phyloP scores from a whole-genome alignment of 495 filamentous ascomycete genomes.

The Tuber magnatum region DNA sequence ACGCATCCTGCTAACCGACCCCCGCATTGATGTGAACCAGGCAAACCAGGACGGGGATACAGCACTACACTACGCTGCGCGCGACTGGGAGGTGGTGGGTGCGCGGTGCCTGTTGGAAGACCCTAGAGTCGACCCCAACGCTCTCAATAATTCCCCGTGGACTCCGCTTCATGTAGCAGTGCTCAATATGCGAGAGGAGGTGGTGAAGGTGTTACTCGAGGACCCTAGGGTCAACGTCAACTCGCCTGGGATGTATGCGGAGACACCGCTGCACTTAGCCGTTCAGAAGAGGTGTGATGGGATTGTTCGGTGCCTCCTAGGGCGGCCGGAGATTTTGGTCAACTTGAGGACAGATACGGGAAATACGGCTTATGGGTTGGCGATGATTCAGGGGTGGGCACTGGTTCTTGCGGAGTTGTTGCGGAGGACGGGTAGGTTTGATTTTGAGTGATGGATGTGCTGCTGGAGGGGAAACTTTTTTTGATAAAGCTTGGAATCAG shows the following conservation, averaged over 20 bases:
- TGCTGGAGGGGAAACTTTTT: neutral
- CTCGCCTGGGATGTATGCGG: constrained; percentile 14
- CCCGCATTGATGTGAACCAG: neutral
- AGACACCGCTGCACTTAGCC: constrained; percentile 26
- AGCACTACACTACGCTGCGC: neutral
- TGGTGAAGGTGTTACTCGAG: constrained; percentile 17
- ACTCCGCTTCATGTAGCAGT: constrained; percentile 27
- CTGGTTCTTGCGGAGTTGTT: neutral
- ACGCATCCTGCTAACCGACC: neutral
- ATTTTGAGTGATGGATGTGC: neutral
- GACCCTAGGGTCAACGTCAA: constrained; percentile 22
- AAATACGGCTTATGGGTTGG: neutral
- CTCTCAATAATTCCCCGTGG: neutral
- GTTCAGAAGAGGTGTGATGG: constrained; percentile 1
- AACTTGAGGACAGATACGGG: neutral
- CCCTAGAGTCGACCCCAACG: neutral
- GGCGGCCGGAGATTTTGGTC: neutral
- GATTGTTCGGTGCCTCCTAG: neutral
- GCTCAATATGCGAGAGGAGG: constrained; percentile 14
- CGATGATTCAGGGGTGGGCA: neutral
- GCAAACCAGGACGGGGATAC: neutral
- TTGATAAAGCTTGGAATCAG: neutral
- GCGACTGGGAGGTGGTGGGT: neutral
- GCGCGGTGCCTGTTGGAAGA: neutral
- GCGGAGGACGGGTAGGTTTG: neutral